Evolutionary conservation across 495 filamentous ascomycete genomes (phyloP), one percentile per base, ranked within the genome.

Genomic region (Ramalina peruviana): DNA sequence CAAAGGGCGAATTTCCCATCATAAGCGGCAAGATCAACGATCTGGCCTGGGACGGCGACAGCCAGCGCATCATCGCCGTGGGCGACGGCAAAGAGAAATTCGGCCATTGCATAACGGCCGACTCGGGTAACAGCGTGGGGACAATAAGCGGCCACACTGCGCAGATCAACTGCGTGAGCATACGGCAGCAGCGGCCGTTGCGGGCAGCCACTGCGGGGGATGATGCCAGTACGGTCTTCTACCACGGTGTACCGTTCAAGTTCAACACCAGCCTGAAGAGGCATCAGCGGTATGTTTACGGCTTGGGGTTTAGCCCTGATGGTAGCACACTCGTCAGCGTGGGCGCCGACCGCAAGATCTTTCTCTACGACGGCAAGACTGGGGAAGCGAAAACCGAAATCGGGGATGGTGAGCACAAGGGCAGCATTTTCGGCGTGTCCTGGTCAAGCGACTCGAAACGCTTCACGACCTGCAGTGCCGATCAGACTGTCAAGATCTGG

Each of bases 11-110:
- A 64, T 97, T 94, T 65, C 77, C 79, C 53, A 95, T 96, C 63
- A 87, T 97, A 55, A 89, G 86, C 46, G 93, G 92, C 30, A 82
- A 86, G 42, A 94, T 98, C 64, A 92, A 92, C 62, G 92, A 97
- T 61, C 71, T 98, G 43, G 88, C 90, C 11, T 98, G 92, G 89
- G 92, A 97, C 63, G 93, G 90, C 42, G 92, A 98, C 64, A 89
- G 84, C 44, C 88, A 95, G 68, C 83, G 92, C 21, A 85, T 98
- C 46, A 94, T 96, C 54, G 93, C 90, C 10, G 93, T 97, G 17
- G 92, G 92, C 20, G 82, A 96, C 51, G 92, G 92, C 15, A 89
- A 90, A 62, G 88, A 97, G 65, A 78, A 86, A 46, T 94, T 83
- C 65, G 93, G 92, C 15, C 88, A 90, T 61, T 94, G 85, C 68